These are phyloP conservation scores for Fomitopsis serialis DNA, from an alignment of 768 basidiomycete genomes.

Conservation along the genomic window DNA sequence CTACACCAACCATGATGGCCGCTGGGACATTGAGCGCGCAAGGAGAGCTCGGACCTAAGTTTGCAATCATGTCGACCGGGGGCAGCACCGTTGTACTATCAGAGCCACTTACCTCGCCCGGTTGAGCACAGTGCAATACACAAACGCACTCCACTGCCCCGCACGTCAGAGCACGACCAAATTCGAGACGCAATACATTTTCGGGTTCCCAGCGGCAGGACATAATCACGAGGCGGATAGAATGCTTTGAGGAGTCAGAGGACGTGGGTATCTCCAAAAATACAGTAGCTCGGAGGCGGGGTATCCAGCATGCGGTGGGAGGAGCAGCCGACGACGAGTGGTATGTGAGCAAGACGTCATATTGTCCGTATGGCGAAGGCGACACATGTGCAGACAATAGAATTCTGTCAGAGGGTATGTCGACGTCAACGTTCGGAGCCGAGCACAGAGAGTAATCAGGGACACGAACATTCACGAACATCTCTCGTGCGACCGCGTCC, in stretches of 20 bases:
- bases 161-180: background rate
- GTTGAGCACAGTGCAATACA: background rate
- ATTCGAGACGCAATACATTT: background rate
- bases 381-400: slow-evolving; percentile 59
- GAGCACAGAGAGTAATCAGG: slow-evolving; percentile 3
- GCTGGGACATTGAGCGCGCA: too few relatives aligned
- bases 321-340: background rate
- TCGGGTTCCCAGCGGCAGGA: background rate
- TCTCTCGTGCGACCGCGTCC: slow-evolving; percentile 72
- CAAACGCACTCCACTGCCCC: background rate
- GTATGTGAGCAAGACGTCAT: slow-evolving; percentile 14
- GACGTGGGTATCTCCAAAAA: slow-evolving; percentile 14
- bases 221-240: background rate
- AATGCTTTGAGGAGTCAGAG: background rate
- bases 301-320: slow-evolving; percentile 11
- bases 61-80: too few relatives aligned
- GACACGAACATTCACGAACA: slow-evolving; percentile 66
- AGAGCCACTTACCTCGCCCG: background rate
- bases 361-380: slow-evolving; percentile 54
- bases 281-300: slow-evolving; percentile 13
- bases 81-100: background rate
- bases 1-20: too few relatives aligned
- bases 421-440: background rate
- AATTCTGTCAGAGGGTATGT: slow-evolving; percentile 46
- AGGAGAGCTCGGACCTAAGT: background rate